phyloP scores from a whole-genome alignment of 805 yeast genomes.

The Saccharomycopsis sp. region DNA sequence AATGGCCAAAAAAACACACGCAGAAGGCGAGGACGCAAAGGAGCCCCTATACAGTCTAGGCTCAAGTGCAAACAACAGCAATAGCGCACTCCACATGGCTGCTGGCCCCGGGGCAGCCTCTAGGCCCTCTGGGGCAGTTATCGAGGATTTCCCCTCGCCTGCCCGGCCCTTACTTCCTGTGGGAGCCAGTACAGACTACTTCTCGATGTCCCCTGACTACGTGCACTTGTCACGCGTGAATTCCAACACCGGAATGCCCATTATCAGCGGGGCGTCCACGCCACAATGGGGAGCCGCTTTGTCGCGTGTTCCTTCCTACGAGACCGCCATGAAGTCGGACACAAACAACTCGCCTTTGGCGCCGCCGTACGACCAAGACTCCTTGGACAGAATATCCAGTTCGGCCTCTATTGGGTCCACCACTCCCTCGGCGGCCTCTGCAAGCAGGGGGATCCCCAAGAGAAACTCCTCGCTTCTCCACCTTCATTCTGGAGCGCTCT shows the following conservation, averaged over 20 bases:
- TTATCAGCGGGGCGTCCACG: not conserved
- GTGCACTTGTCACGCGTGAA: not conserved
- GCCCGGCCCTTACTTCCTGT: not conserved
- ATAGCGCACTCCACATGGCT: constrained; percentile 23
- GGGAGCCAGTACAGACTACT: not conserved
- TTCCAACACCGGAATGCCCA: not conserved
- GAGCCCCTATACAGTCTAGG: not conserved
- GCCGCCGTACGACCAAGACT: constrained; percentile 48
- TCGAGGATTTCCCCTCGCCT: not conserved
- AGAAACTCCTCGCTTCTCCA: constrained; percentile 14
- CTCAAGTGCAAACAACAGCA: constrained; percentile 22
- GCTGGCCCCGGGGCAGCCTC: constrained; percentile 13
- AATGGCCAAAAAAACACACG: not conserved
- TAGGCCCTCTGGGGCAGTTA: too few relatives aligned
- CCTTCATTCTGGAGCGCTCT: not conserved
- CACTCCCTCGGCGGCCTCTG: not conserved
- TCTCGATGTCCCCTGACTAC: not conserved
- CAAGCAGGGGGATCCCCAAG: constrained; percentile 9
- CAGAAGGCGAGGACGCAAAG: not conserved
- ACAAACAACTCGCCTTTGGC: constrained; percentile 49
- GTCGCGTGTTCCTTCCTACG: constrained; percentile 79
- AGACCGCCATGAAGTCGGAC: constrained; percentile 61
- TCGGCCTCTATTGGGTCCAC: not conserved
- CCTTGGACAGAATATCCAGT: not conserved
- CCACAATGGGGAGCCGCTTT: constrained; percentile 27